Conservation (phyloP, 306 rosid species). For the peach (Prunus persica) region Prunus_persica_NCBIv2 NC_034010.1:26372001-26372500, state of each 20-base stretch:
- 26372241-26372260: background rate
- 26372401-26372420: background rate
- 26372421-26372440: background rate
- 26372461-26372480: background rate
- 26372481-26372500: conserved; percentile 5
- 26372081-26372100: background rate
- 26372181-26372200: background rate
- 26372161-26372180: background rate
- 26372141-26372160: background rate
- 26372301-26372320: background rate
- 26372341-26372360: background rate
- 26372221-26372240: background rate
- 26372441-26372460: background rate
- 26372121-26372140: background rate
- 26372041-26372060: background rate
- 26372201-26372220: background rate
- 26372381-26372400: background rate
- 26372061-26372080: background rate
- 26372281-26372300: background rate
- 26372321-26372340: background rate
- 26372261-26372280: background rate
- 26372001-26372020: background rate
- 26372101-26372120: background rate
- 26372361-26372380: background rate
- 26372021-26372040: background rate